Evolutionary conservation across 192 early-diverging fungal genomes (phyloP).

Genomic region (Umbelopsis isabellina): DNA sequence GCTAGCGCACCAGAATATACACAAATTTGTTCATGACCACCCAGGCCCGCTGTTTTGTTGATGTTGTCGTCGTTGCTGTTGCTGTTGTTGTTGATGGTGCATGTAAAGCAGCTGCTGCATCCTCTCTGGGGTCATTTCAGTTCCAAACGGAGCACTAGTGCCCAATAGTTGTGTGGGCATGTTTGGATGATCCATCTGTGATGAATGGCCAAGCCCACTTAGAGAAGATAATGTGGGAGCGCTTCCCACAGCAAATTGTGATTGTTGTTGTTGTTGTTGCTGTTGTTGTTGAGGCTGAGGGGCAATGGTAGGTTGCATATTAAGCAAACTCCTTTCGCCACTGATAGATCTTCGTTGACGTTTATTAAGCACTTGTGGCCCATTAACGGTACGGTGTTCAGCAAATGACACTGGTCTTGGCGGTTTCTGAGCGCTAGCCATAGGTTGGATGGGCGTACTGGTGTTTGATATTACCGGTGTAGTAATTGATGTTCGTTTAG

Average conservation of each 20-base stretch:
- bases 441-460: conserved; percentile 1
- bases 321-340: conserved; percentile 7
- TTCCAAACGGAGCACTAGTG: conserved; percentile 6
- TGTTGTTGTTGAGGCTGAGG: conserved; percentile 3
- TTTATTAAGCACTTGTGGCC: conserved; percentile 24
- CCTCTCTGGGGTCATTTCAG: conserved; percentile 12
- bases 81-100: conserved; percentile 15
- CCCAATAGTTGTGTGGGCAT: background rate
- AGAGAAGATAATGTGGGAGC: background rate
- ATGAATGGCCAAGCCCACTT: background rate
- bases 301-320: conserved; percentile 12
- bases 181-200: background rate
- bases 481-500: conserved; percentile 9
- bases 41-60: conserved; percentile 20
- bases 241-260: conserved; percentile 1
- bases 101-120: conserved; percentile 18
- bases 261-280: too few relatives aligned
- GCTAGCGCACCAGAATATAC: conserved; percentile 1
- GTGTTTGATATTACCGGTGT: too few relatives aligned
- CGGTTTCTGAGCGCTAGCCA: background rate
- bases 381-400: conserved; percentile 10
- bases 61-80: conserved; percentile 3
- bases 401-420: conserved; percentile 28
- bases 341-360: conserved; percentile 24
- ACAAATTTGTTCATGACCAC: conserved; percentile 3